Conservation (phyloP, 805 yeast genomes). For the Metschnikowia sp. region DNA sequence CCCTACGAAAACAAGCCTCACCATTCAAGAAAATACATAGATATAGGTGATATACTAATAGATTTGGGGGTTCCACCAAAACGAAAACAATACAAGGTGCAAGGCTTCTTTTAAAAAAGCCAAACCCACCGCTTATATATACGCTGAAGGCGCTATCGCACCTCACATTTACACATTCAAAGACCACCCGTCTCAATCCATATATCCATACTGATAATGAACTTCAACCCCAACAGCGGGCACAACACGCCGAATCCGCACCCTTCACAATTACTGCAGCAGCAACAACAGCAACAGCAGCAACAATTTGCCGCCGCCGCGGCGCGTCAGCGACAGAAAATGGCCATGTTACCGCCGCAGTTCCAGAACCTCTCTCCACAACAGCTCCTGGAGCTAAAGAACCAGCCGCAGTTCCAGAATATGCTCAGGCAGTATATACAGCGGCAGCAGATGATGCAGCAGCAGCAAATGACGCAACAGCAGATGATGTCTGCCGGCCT, state of each 20-base stretch:
- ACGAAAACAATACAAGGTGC: no score
- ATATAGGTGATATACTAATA: no score
- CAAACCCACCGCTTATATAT: no score
- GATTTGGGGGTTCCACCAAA: not conserved
- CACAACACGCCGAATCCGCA: conserved; percentile 6
- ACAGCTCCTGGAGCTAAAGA: conserved; percentile 40
- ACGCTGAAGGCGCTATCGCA: not conserved
- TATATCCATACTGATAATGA: conserved; percentile 7
- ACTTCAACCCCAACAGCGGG: conserved; percentile 11
- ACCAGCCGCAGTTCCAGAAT: conserved; percentile 42
- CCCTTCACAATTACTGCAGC: conserved; percentile 5
- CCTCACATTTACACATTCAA: no score
- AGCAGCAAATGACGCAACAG: conserved; percentile 20
- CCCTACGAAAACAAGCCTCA: not conserved
- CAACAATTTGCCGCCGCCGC: conserved; percentile 9
- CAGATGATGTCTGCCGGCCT: conserved; percentile 9
- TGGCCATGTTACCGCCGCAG: conserved; percentile 27
- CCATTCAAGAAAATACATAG: no score
- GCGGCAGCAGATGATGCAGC: conserved; percentile 39
- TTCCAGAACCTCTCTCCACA: conserved; percentile 35
- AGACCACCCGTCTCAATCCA: not conserved
- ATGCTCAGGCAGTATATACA: conserved; percentile 39
- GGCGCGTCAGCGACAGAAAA: conserved; percentile 22
- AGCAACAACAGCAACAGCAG: conserved; percentile 5
- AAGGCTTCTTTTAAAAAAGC: no score